Base-by-base conservation (phyloP, 345 rosid species). In the Firmiana major region DNA sequence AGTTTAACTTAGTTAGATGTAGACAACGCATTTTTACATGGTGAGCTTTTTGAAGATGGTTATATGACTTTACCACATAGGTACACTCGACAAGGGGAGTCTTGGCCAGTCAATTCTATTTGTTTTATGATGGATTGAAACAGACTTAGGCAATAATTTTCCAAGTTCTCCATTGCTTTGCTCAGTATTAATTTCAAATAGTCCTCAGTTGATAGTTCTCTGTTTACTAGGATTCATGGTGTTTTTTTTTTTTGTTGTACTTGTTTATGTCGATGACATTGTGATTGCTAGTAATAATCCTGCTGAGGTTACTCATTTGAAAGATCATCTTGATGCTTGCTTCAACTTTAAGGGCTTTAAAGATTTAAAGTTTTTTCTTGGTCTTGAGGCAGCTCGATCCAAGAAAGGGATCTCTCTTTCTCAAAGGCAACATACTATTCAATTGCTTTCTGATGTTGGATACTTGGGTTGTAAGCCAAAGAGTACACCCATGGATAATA, bases 221-320 rank as follows among this genome's bases (percentile, higher is more conserved):
- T 57, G 4, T 57, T 57, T 7, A 22, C 3, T 1, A 48, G 2
- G 4, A 6, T 6, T 57, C 6, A 19, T n/a, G 10, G 6, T 0
- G 1, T 0, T 19, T 0, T 5, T 0, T 19, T 22, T 22, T 12
- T n/a, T 7, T 57, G 0, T n/a, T n/a, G n/a, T n/a, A n/a, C 0
- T 57, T 0, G 62, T 57, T 1, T n/a, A 57, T 57, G 62, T 57
- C 0, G 26, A 57, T n/a, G 62, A 57, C 9, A 57, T 57, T 1
- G 17, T 48, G 0, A 48, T 48, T 12, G 53, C 17, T 0, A 48
- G 53, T 11, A 12, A 12, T 3, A 3, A 3, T 4, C 0, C 0
- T 3, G 0, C 0, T 0, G 53, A 3, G 0, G 17, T 15, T 0
- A 0, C 13, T 0, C 0, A 3, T 2, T 3, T 48, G 2, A 48